phyloP scores from a whole-genome alignment of 805 yeast genomes.

The Metschnikowia noctiluminum region DNA sequence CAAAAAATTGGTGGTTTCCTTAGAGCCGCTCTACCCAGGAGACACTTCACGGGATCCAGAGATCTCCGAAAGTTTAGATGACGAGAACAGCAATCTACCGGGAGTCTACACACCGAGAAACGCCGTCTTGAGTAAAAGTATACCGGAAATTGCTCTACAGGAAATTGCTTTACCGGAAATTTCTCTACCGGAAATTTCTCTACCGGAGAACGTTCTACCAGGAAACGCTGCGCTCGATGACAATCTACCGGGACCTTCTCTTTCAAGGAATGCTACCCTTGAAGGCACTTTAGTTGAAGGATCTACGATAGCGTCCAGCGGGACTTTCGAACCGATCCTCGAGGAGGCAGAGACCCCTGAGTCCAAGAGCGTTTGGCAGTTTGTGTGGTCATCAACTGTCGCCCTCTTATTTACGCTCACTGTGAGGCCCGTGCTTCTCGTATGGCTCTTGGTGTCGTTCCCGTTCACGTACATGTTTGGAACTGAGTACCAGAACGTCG shows the following conservation, averaged over 20 bases:
- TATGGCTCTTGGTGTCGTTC: conserved; percentile 52
- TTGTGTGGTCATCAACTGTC: neutral
- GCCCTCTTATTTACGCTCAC: conserved; percentile 46
- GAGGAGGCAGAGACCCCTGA: conserved; percentile 3
- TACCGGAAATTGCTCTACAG: no score
- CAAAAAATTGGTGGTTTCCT: conserved; percentile 17
- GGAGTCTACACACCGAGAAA: neutral
- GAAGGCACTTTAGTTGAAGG: no score
- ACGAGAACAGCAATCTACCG: neutral
- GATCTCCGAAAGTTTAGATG: neutral
- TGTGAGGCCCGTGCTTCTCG: conserved; percentile 47
- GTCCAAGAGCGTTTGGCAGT: neutral
- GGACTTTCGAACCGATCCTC: neutral
- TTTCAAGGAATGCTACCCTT: no score
- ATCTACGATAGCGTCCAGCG: neutral
- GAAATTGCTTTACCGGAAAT: no score
- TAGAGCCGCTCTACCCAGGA: conserved; percentile 17
- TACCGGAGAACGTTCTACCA: no score
- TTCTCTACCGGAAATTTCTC: no score
- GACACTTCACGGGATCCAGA: neutral
- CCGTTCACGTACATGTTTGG: conserved; percentile 48
- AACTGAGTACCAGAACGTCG: conserved; percentile 10
- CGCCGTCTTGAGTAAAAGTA: no score
- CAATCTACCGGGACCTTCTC: no score
- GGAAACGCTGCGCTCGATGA: no score